phyloP scores from a whole-genome alignment of 2,329 filamentous ascomycete species.

The Sporothrix euskadiensis region DNA sequence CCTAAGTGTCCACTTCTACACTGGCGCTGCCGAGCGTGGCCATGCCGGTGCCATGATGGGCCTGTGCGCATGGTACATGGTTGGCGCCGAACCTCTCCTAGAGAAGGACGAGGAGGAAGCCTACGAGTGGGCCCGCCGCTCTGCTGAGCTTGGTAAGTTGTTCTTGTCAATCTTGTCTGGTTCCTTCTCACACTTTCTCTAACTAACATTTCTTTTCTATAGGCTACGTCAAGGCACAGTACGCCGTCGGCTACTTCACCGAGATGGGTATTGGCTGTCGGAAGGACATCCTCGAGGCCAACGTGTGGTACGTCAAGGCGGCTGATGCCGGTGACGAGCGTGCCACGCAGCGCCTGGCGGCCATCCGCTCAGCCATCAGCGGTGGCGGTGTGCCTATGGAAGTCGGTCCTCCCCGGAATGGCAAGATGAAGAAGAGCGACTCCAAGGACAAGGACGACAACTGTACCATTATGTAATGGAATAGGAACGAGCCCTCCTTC shows the following conservation, averaged over 20 bases:
- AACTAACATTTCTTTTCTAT: neutral
- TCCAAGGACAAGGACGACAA: constrained; percentile 54
- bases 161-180: neutral
- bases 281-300: constrained; percentile 91
- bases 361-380: constrained; percentile 79
- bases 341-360: constrained; percentile 80
- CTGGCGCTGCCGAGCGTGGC: constrained; percentile 79
- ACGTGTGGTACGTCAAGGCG: constrained; percentile 97
- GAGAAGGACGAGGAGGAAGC: constrained; percentile 96
- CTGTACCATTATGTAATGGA: constrained; percentile 57
- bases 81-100: constrained; percentile 86
- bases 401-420: constrained; percentile 52
- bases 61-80: constrained; percentile 96
- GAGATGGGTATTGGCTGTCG: constrained; percentile 98
- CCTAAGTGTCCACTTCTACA: constrained; percentile 96
- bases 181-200: neutral
- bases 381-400: constrained; percentile 60
- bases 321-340: constrained; percentile 89
- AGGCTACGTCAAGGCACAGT: constrained; percentile 78
- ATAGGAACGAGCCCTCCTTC: neutral
- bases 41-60: constrained; percentile 95
- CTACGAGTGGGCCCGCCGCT: constrained; percentile 90
- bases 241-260: constrained; percentile 94
- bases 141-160: constrained; percentile 76
- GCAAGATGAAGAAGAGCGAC: constrained; percentile 53